Evolutionary conservation across 2,329 filamentous ascomycete species (phyloP).

Genomic region (Colletotrichum sp.): DNA sequence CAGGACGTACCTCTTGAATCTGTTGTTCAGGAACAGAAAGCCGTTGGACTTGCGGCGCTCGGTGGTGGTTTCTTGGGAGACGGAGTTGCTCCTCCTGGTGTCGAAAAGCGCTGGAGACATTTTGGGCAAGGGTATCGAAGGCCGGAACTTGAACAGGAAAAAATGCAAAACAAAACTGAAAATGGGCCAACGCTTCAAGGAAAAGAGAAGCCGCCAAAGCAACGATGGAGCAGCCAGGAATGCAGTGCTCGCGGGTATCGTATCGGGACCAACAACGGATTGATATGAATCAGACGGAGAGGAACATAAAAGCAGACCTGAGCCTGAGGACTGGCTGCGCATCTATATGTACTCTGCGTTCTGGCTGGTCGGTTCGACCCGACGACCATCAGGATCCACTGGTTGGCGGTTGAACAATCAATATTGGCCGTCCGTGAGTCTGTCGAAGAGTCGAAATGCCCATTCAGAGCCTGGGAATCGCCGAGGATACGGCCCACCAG

Average conservation of each 20-base stretch:
- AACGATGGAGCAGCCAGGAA: neutral
- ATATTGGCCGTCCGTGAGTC: neutral
- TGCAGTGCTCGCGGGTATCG: neutral
- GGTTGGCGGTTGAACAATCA: neutral
- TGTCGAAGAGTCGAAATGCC: neutral
- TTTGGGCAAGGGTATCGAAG: conserved; percentile 12
- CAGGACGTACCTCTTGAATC: conserved; percentile 17
- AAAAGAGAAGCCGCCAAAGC: neutral
- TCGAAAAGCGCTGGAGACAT: conserved; percentile 20
- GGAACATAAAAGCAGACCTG: neutral
- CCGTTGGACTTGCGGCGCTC: conserved; percentile 18
- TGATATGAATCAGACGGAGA: neutral
- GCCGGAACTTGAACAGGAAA: conserved; percentile 1
- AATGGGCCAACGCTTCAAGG: neutral
- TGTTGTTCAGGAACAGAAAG: conserved; percentile 19
- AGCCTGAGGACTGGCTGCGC: conserved; percentile 1
- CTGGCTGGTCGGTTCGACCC: neutral
- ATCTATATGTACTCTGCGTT: conserved; percentile 11
- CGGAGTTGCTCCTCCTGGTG: neutral
- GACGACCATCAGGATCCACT: neutral
- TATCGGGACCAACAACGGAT: neutral
- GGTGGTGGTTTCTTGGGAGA: neutral
- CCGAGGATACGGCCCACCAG: conserved; percentile 15
- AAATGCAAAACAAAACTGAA: neutral
- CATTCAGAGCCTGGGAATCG: neutral